Evolutionary conservation across 768 basidiomycete genomes (phyloP), one percentile per base, ranked within the genome.

Genomic region (Hericium coralloides): DNA sequence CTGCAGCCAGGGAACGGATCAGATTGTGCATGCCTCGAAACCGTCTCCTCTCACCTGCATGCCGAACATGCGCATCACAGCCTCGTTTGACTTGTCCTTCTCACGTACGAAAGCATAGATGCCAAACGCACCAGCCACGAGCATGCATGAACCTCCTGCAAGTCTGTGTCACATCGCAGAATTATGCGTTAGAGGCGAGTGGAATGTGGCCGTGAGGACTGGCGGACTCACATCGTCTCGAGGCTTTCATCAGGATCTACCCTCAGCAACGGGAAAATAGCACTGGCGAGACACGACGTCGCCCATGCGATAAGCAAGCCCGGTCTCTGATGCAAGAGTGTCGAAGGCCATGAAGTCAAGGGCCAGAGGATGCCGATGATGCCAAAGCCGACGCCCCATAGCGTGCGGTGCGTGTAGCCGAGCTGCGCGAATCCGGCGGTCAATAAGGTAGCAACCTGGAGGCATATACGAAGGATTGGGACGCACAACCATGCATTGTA

Each of bases 401-500:
- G 75, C 2, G 73, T 74, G 12, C 91, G 77, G 60, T 84, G 76
- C 0, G 82, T 83, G 68, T 92, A 93, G 1, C 82, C 91, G 26
- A 73, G 72, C 88, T 89, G 55, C 25, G 36, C 12, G 56, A 38
- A 45, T 17, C 14, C 38, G 7, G 12, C 1, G 12, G 26, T 36
- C 23, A 43, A 45, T 65, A 36, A 17, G 37, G 49, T 17, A 38
- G 12, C 49, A 31, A 31, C 1, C 31, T 31, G 31, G 26, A 31
- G 26, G 4, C 10, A 31, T 31, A 9, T 31, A 2, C 2, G 31
- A 20, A 36, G 4, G 3, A 18, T 53, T 22, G 17, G 1, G 26
- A 75, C 87, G 51, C 69, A 88, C 89, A 65, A 89, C 87, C 87
- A 91, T 89, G 48, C 79, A 75, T 60, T 83, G 77, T 49, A 90